phyloP scores from a whole-genome alignment of 805 yeast species.

The Wickerhamiella azymoides region DNA sequence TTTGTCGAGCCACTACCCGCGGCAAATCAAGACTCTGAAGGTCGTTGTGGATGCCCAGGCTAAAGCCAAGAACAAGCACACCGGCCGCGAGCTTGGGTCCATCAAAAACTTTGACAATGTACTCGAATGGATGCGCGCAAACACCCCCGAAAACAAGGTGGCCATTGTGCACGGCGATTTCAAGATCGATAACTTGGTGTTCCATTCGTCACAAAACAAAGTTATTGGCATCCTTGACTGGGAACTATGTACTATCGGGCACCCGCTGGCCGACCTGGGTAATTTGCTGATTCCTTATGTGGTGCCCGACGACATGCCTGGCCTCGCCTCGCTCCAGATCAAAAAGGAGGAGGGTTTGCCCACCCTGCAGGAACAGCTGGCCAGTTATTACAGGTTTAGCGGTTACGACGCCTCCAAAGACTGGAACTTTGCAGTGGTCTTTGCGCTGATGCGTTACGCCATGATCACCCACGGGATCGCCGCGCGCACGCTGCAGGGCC shows the following conservation, averaged over 20 bases:
- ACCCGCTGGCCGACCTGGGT: conserved; percentile 48
- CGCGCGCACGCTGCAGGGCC: conserved; percentile 38
- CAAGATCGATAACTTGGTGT: conserved; percentile 50
- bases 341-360: conserved; percentile 17
- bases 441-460: conserved; percentile 40
- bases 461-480: conserved; percentile 53
- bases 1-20: conserved; percentile 33
- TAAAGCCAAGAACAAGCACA: conserved; percentile 18
- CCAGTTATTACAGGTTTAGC: conserved; percentile 22
- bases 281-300: conserved; percentile 43
- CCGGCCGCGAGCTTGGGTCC: conserved; percentile 28
- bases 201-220: conserved; percentile 37
- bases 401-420: conserved; percentile 32
- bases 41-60: conserved; percentile 31
- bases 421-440: conserved; percentile 43
- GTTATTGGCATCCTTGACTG: conserved; percentile 49
- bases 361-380: conserved; percentile 15
- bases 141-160: conserved; percentile 35
- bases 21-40: conserved; percentile 38
- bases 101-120: conserved; percentile 36
- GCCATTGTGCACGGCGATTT: conserved; percentile 50
- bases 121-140: conserved; percentile 29
- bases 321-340: background rate
- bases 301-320: conserved; percentile 25
- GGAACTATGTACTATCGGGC: conserved; percentile 54